phyloP scores from a whole-genome alignment of 2,329 filamentous ascomycete species.

The Fusarium napiforme region DNA sequence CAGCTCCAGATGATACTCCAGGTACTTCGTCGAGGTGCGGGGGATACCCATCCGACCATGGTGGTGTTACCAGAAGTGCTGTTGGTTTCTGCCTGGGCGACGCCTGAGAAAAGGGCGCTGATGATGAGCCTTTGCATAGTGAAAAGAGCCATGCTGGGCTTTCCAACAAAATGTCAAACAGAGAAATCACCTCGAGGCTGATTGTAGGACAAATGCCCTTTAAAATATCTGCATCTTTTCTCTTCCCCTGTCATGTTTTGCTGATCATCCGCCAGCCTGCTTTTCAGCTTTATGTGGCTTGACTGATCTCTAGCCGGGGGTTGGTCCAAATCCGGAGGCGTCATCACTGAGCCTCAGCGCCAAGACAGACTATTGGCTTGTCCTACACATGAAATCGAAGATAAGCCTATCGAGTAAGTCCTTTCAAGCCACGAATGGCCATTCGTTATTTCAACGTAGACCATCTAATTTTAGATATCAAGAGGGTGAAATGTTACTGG shows the following conservation, averaged over 20 bases:
- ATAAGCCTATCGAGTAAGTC: background rate
- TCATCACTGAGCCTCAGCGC: background rate
- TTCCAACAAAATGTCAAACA: no score
- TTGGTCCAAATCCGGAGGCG: rapidly evolving
- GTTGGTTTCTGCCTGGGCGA: rapidly evolving
- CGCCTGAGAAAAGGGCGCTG: background rate
- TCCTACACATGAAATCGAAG: rapidly evolving
- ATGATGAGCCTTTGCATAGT: rapidly evolving
- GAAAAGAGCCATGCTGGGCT: background rate
- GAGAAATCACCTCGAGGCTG: rapidly evolving
- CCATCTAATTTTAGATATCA: background rate
- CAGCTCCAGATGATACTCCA: background rate
- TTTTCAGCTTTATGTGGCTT: background rate
- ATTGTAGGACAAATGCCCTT: no score
- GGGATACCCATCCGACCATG: background rate
- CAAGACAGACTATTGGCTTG: background rate
- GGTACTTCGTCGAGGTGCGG: rapidly evolving
- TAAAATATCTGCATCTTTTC: rapidly evolving
- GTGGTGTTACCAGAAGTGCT: background rate
- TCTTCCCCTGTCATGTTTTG: rapidly evolving
- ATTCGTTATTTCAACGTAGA: rapidly evolving
- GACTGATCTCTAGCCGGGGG: rapidly evolving
- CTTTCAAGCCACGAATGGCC: background rate
- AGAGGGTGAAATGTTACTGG: rapidly evolving
- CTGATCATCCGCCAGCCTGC: background rate